Evolutionary conservation across 1,139 yeast species (phyloP), one percentile per base, ranked within the genome.

Genomic region (Saccharomyces hybrid): DNA sequence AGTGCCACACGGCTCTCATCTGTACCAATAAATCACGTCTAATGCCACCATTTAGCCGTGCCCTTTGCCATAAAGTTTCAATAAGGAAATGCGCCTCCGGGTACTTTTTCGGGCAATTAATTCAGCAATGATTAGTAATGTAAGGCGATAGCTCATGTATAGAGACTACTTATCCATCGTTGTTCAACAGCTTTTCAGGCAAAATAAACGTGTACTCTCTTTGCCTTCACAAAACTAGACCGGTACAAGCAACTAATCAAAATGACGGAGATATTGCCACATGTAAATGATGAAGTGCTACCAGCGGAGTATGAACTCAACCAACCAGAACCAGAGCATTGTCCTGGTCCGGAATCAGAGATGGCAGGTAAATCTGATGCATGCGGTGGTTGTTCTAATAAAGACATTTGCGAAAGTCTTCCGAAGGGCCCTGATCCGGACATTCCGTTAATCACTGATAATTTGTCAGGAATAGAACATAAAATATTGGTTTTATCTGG

Each of bases 371-470:
- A 85, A 65, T 93, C 89, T 1, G 96, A 88, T 66, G 96, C 98
- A 12, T 95, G 99, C 70, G 78, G 75, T 14, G 97, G 97, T 14
- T 95, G 99, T 74, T 95, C 98, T 16, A 93, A 95, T 71, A 91
- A 93, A 71, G 82, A 79, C 53, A 87, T 91, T 3, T 95, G 99
- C 72, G 84, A 91, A 52, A 81, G 95, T 3, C 73, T 87, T 12
- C 96, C 97, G 2, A 86, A 86, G 66, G 98, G 97, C 0, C 98
- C 98, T 0, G 99, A 95, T 69, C 96, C 96, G 0, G 99, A 95
- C 69, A 74, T 93, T 51, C 89, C 93, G 0, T 60, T 80, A n/a
- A 93, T 95, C 52, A 83, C 82, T 48, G 79, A 80, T 51, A 78
- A 93, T 55, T 73, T 93, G 56, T 70, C 80, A 2, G 78, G 79